Base-by-base conservation (phyloP, 495 filamentous ascomycete genomes). In the Bombardia bombarda region DNA sequence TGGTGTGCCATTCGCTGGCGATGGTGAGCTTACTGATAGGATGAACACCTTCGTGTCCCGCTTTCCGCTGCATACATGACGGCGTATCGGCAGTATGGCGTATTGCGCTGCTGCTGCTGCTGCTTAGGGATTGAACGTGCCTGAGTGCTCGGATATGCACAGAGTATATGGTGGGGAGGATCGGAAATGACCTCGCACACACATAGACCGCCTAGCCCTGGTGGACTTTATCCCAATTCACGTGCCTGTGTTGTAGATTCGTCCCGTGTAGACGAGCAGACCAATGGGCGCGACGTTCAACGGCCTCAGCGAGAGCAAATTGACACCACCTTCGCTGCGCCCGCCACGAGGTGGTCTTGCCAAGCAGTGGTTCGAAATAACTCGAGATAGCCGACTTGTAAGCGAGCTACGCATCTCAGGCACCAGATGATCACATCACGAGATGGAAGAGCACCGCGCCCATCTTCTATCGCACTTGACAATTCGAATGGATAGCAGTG, bases 311-410 rank as follows among this genome's bases (percentile, higher is more conserved):
- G 47, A 50, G 38, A 55, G 45, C 21, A 34, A 17, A 33, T 47
- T 23, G 31, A 52, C 52, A 58, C 52, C 55, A 50, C 35, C 51
- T 50, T 25, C 28, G 33, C 26, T 42, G 47, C 45, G 30, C 32
- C 42, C 37, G 42, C 13, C 38, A 30, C 20, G 37, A 28, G 18
- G 17, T 20, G 25, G 16, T 33, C 34, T 43, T 43, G 41, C 28
- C 12, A n/a, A n/a, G n/a, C n/a, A n/a, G n/a, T n/a, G n/a, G n/a
- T 30, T 14, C 7, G 17, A 28, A 14, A 12, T 9, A 19, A 14
- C 13, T 28, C 17, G 10, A 40, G 26, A 42, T 30, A 42, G 14
- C 25, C 25, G 28, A 30, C 28, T 10, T 26, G 41, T n/a, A 43
- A 36, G 41, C 41, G 41, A 43, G 23, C 41, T 14, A 43, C 18